phyloP scores from a whole-genome alignment of 305 asterid genomes.

The Rubia balearica region DNA sequence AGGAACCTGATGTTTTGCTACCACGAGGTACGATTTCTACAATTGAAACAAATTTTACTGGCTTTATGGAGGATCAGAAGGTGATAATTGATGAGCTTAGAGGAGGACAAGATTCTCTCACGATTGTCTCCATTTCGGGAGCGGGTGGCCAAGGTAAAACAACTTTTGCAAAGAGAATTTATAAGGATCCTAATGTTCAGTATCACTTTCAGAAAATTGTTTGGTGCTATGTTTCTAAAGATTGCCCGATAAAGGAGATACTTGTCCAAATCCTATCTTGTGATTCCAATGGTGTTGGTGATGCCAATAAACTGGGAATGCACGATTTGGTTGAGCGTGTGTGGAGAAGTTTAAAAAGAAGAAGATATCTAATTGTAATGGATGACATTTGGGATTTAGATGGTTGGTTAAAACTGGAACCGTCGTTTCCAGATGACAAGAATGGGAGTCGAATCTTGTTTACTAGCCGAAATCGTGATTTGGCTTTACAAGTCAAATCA shows the following conservation, averaged over 20 bases:
- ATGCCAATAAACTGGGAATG: background rate
- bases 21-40: background rate
- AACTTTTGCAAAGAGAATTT: conserved; percentile 13
- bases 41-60: conserved; percentile 3
- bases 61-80: conserved; percentile 26
- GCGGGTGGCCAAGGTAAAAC: conserved; percentile 19
- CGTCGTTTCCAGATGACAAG: conserved; percentile 6
- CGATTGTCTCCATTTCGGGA: conserved; percentile 24
- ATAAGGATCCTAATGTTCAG: background rate
- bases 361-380: conserved; percentile 14
- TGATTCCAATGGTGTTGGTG: background rate
- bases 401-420: background rate
- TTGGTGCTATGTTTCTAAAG: conserved; percentile 15
- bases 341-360: background rate
- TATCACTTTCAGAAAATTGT: background rate
- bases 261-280: conserved; percentile 11
- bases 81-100: conserved; percentile 17
- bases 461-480: conserved; percentile 2
- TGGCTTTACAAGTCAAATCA: background rate
- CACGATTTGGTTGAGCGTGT: background rate
- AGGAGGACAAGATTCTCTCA: conserved; percentile 13
- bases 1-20: background rate
- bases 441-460: conserved; percentile 14
- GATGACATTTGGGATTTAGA: conserved; percentile 8
- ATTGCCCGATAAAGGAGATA: background rate